Percentiles rank a stretch among this genome's conserved stretches.
phyloP scores from a whole-genome alignment of 441 rosid species.

The Erysimum pusillum region DNA sequence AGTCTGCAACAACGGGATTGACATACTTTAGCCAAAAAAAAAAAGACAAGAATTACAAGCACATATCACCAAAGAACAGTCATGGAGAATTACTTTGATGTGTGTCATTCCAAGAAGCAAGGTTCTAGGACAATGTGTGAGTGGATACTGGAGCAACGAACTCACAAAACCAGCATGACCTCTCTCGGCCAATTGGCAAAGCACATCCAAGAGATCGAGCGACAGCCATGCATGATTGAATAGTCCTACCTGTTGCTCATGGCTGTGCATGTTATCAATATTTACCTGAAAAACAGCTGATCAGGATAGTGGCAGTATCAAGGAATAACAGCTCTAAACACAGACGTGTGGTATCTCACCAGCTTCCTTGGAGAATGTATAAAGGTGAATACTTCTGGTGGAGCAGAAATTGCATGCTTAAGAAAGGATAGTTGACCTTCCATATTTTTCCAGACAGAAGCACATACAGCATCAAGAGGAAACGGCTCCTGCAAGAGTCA shows the following conservation, averaged over 20 bases:
- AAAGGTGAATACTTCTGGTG: slow-evolving; percentile 91
- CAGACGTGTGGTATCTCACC: slow-evolving; percentile 61
- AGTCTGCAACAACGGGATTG: slow-evolving; percentile 68
- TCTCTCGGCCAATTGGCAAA: slow-evolving; percentile 91
- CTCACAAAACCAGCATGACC: slow-evolving; percentile 78
- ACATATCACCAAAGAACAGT: slow-evolving; percentile 21
- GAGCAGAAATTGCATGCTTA: slow-evolving; percentile 79
- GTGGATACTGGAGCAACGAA: slow-evolving; percentile 83
- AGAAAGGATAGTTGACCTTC: slow-evolving; percentile 94
- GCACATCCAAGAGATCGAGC: slow-evolving; percentile 86
- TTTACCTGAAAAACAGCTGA: slow-evolving; percentile 60
- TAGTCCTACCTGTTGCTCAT: slow-evolving; percentile 76
- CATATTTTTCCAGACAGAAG: slow-evolving; percentile 84
- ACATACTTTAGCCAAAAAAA: slow-evolving; percentile 33
- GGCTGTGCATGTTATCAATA: slow-evolving; percentile 74
- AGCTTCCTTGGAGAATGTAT: slow-evolving; percentile 82
- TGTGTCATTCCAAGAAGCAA: slow-evolving; percentile 91
- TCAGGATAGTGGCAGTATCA: slow-evolving; percentile 41
- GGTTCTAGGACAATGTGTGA: slow-evolving; percentile 85
- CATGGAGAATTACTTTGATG: slow-evolving; percentile 62
- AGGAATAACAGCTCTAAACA: slow-evolving; percentile 30
- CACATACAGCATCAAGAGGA: slow-evolving; percentile 87
- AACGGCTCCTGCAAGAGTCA: slow-evolving; percentile 79
- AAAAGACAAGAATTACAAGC: slow-evolving; percentile 11
- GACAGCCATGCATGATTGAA: slow-evolving; percentile 92